phyloP scores from a whole-genome alignment of 768 basidiomycete species.

The Xerocomellus dryophilus region DNA sequence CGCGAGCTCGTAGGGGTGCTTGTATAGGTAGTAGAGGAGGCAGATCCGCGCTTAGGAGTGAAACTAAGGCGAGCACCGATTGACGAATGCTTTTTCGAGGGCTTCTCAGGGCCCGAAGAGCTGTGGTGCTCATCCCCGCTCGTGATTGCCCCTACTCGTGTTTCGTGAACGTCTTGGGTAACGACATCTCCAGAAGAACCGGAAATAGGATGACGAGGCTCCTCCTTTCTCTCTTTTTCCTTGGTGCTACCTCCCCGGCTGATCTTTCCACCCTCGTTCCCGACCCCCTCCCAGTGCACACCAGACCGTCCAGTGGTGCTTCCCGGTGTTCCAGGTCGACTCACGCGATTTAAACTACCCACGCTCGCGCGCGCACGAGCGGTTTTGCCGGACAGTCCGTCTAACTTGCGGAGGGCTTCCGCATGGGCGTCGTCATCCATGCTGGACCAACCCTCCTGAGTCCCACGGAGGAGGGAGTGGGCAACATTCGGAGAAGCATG shows the following conservation, averaged over 20 bases:
- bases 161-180: constrained; percentile 41
- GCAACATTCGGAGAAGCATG: constrained; percentile 66
- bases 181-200: constrained; percentile 32
- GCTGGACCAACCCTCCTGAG: constrained; percentile 86
- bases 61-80: constrained; percentile 65
- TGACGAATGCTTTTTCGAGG: constrained; percentile 60
- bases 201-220: constrained; percentile 31
- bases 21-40: constrained; percentile 83
- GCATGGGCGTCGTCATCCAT: constrained; percentile 86
- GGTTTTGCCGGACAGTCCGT: constrained; percentile 78
- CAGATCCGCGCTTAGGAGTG: constrained; percentile 83
- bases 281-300: constrained; percentile 76
- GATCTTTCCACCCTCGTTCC: constrained; percentile 34
- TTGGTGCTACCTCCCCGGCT: constrained; percentile 38
- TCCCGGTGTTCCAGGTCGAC: constrained; percentile 73
- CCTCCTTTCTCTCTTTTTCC: constrained; percentile 47
- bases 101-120: constrained; percentile 54
- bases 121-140: constrained; percentile 59
- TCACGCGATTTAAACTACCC: constrained; percentile 65
- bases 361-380: constrained; percentile 77
- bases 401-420: constrained; percentile 88
- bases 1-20: constrained; percentile 81
- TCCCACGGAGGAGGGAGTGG: constrained; percentile 81
- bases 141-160: constrained; percentile 39
- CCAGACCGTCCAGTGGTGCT: constrained; percentile 47